Percentiles rank a stretch among this genome's conserved stretches.
phyloP scores from a whole-genome alignment of 1,139 yeast genomes.

The Yamadazyma dushanensis region DNA sequence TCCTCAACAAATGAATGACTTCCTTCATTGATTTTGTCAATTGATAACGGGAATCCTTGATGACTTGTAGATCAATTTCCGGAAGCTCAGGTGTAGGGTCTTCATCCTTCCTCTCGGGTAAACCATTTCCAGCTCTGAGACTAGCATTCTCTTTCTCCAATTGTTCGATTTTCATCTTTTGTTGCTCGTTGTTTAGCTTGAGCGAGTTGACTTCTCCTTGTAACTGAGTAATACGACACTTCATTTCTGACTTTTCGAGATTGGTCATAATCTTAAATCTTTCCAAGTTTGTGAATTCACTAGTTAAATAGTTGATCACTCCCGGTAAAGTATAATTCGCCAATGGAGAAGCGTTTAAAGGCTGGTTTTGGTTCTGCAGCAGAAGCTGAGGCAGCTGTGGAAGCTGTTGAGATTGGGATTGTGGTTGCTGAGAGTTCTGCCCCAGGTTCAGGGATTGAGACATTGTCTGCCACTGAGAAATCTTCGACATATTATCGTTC shows the following conservation, averaged over 20 bases:
- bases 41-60: constrained; percentile 40
- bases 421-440: constrained; percentile 8
- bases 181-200: constrained; percentile 37
- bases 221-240: constrained; percentile 51
- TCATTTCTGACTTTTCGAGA: constrained; percentile 58
- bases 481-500: constrained; percentile 7
- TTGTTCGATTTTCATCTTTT: constrained; percentile 27
- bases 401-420: constrained; percentile 15
- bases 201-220: constrained; percentile 56
- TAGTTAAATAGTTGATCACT: constrained; percentile 60
- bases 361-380: constrained; percentile 4
- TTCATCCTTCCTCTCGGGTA: background rate
- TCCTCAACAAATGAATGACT: constrained; percentile 38
- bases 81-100: constrained; percentile 24
- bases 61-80: constrained; percentile 39
- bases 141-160: constrained; percentile 22
- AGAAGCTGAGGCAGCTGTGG: constrained; percentile 6
- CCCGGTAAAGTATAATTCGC: constrained; percentile 60
- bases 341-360: constrained; percentile 13
- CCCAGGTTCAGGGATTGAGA: constrained; percentile 5
- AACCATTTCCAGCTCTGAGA: constrained; percentile 6
- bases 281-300: constrained; percentile 60
- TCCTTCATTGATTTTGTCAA: constrained; percentile 45
- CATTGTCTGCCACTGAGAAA: constrained; percentile 14
- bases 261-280: constrained; percentile 56